A percentile compares a stretch with the other conserved stretches of the same genome.
phyloP scores from a whole-genome alignment of 176 grass and related monocot genomes.

The Musa beccarii region DNA sequence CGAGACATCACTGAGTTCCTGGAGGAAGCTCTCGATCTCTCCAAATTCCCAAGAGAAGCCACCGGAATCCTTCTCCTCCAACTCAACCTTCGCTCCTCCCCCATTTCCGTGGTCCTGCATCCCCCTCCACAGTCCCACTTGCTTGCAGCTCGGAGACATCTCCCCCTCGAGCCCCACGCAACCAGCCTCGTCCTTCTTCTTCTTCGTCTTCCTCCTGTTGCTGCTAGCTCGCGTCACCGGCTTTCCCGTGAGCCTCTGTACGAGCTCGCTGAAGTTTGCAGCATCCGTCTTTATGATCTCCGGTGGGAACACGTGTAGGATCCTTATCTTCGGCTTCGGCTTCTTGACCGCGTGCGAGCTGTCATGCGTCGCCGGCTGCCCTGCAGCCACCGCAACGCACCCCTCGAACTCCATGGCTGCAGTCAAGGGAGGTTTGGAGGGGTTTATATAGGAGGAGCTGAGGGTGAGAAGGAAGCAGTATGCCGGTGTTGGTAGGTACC shows the following conservation, averaged over 20 bases:
- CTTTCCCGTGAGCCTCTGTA: constrained; percentile 15
- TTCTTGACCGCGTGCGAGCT: background rate
- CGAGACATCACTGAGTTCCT: constrained; percentile 1
- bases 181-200: background rate
- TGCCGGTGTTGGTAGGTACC: too few relatives aligned
- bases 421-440: too few relatives aligned
- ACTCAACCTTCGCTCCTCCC: background rate
- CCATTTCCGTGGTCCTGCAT: too few relatives aligned
- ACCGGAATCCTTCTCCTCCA: background rate
- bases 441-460: too few relatives aligned
- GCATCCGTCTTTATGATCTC: constrained; percentile 14
- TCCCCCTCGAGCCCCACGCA: too few relatives aligned
- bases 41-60: background rate
- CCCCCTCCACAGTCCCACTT: too few relatives aligned
- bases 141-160: too few relatives aligned
- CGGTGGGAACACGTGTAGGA: constrained; percentile 11
- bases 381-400: too few relatives aligned
- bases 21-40: background rate
- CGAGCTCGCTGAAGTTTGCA: constrained; percentile 15
- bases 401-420: background rate
- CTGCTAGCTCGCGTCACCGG: background rate
- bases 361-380: background rate
- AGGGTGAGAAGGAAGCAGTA: too few relatives aligned
- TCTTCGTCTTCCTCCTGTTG: background rate
- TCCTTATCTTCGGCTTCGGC: constrained; percentile 10